A percentile compares a stretch with the other conserved stretches of the same genome.
These are phyloP conservation scores for Apophysomyces ossiformis DNA, from an alignment of 371 early-diverging fungal genomes.

Conservation along the genomic window DNA sequence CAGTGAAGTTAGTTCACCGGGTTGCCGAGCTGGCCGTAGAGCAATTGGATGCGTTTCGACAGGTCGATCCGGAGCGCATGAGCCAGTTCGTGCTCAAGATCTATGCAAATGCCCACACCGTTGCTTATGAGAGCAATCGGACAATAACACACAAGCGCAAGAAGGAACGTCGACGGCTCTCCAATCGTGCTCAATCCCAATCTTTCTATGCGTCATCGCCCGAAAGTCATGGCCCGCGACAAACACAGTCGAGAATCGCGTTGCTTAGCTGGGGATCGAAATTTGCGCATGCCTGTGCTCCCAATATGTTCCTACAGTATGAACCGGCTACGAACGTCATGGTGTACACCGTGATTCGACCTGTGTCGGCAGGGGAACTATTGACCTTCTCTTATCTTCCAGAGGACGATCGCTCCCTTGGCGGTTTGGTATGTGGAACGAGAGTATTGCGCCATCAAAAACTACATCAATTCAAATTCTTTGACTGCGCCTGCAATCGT, in stretches of 20 bases:
- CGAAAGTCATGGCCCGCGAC: not conserved
- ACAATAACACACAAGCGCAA: conserved; percentile 32
- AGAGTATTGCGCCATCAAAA: conserved; percentile 35
- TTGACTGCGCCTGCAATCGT: conserved; percentile 45
- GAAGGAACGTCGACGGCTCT: conserved; percentile 30
- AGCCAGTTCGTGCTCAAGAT: conserved; percentile 48
- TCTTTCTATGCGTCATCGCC: not conserved
- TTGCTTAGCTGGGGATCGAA: conserved; percentile 52
- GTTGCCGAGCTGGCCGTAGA: conserved; percentile 18
- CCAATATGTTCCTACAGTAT: conserved; percentile 51
- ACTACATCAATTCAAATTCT: conserved; percentile 48
- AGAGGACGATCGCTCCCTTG: conserved; percentile 45
- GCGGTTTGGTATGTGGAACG: conserved; percentile 50
- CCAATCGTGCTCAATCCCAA: conserved; percentile 8
- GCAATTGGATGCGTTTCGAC: conserved; percentile 27
- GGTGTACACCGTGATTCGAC: conserved; percentile 42
- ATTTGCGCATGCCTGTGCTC: conserved; percentile 53
- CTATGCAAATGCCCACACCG: conserved; percentile 56
- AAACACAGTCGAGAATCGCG: conserved; percentile 34
- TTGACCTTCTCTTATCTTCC: conserved; percentile 53
- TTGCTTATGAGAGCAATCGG: conserved; percentile 33
- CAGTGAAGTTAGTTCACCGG: conserved; percentile 29
- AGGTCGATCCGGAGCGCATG: conserved; percentile 32
- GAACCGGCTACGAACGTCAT: conserved; percentile 38
- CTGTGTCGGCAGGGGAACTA: conserved; percentile 34